phyloP scores from a whole-genome alignment of 139 green algal species.

The Klebsormidium nitens region DNA sequence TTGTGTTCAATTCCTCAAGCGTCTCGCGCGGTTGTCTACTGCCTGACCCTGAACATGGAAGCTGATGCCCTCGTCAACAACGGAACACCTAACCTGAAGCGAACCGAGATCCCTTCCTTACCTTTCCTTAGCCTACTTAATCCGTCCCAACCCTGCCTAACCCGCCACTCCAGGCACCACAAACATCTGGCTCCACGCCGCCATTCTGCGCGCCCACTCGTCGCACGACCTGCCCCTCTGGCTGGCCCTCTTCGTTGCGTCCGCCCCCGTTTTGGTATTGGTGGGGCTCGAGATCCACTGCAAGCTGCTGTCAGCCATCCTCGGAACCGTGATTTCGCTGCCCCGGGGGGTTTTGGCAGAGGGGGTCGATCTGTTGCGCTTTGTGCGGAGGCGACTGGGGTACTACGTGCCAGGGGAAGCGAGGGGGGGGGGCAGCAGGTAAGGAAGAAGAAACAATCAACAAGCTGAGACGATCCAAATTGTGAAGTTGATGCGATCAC shows the following conservation, averaged over 20 bases:
- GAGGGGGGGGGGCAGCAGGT: neutral
- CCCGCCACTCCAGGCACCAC: neutral
- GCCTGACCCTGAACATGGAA: too few species aligned
- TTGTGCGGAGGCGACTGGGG: neutral
- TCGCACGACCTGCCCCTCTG: constrained; percentile 1
- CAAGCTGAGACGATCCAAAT: too few species aligned
- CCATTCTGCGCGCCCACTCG: neutral
- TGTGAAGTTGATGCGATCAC: too few species aligned
- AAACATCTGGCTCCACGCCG: neutral
- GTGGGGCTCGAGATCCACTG: neutral
- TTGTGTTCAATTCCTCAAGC: too few species aligned
- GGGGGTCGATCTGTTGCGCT: neutral
- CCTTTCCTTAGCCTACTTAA: neutral
- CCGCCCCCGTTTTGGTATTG: neutral
- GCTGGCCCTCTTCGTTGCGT: neutral
- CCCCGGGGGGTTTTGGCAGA: neutral
- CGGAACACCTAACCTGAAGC: neutral
- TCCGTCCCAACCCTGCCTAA: neutral
- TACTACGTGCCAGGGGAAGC: neutral
- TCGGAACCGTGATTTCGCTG: neutral
- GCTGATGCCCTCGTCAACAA: neutral
- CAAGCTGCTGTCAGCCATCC: neutral
- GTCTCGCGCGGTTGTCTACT: too few species aligned
- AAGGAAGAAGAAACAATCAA: too few species aligned
- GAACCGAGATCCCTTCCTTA: neutral